A percentile compares a stretch with the other conserved stretches of the same genome.
Conservation (phyloP, 306 rosid genomes). For the Neltuma alba region DNA sequence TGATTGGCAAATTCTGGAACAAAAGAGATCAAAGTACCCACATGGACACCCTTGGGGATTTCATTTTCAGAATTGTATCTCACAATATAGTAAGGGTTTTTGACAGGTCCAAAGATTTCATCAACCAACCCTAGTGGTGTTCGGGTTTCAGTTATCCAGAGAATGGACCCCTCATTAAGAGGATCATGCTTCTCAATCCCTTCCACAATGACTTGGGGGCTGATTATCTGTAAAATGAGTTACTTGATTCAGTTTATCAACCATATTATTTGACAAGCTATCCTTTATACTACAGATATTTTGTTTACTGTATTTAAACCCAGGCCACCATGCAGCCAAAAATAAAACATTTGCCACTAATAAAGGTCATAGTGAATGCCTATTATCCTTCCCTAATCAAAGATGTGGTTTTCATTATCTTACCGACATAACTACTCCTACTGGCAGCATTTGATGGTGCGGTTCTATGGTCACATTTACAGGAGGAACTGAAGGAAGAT, state of each 20-base stretch:
- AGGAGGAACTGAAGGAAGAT: conserved; percentile 72
- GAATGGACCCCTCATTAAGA: conserved; percentile 82
- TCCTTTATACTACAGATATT: background rate
- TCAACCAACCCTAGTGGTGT: conserved; percentile 80
- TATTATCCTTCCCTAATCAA: conserved; percentile 3
- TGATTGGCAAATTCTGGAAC: conserved; percentile 79
- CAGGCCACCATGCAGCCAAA: background rate
- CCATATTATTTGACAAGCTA: background rate
- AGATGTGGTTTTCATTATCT: conserved; percentile 32
- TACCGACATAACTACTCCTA: conserved; percentile 85
- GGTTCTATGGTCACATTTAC: conserved; percentile 67
- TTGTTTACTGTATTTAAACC: background rate
- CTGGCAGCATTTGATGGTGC: conserved; percentile 72
- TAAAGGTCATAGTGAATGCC: background rate
- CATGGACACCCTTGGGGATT: conserved; percentile 61
- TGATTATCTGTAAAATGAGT: conserved; percentile 59
- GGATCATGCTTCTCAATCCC: conserved; percentile 84
- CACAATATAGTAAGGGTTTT: conserved; percentile 77
- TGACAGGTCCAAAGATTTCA: conserved; percentile 95
- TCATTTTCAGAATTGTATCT: conserved; percentile 85
- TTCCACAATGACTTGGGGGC: conserved; percentile 77
- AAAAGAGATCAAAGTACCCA: conserved; percentile 64
- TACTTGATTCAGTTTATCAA: conserved; percentile 31
- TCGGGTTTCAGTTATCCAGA: conserved; percentile 79
- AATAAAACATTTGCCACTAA: conserved; percentile 3